Percentiles rank a stretch among this genome's conserved stretches.
These are phyloP conservation scores for Penicillium lividum DNA, from an alignment of 495 filamentous ascomycete species.

Conservation along the genomic window DNA sequence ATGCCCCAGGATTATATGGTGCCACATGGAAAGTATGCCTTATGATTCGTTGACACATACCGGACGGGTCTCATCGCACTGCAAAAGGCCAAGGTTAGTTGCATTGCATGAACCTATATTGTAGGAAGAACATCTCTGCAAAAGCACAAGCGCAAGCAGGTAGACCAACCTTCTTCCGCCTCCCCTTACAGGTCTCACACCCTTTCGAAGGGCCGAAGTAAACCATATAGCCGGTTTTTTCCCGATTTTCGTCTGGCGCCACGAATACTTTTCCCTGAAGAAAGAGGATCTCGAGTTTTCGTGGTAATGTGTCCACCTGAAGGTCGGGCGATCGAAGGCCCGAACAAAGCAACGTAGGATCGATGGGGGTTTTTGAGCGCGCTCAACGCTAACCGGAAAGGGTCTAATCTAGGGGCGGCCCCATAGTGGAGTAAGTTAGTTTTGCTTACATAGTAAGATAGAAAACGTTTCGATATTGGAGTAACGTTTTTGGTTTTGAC, in stretches of 20 bases:
- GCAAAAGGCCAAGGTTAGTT: not conserved
- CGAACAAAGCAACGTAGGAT: not conserved
- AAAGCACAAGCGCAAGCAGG: not conserved
- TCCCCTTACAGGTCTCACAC: constrained; percentile 32
- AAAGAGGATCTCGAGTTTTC: not conserved
- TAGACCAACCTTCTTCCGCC: constrained; percentile 33
- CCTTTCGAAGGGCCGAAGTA: constrained; percentile 34
- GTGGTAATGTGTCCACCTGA: not conserved
- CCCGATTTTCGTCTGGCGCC: not conserved
- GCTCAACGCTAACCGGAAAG: not conserved
- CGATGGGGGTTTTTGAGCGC: not conserved
- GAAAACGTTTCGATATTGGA: not conserved
- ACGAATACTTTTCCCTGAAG: not conserved
- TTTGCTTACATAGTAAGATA: not conserved
- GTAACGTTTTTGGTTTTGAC: too few relatives aligned
- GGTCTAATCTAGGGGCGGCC: not conserved
- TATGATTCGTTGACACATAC: constrained; percentile 18
- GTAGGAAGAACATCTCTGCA: not conserved
- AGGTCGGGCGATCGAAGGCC: not conserved
- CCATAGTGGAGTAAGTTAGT: not conserved
- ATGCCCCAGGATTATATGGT: not conserved
- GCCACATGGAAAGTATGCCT: not conserved
- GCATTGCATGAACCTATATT: not conserved
- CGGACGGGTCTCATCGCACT: constrained; percentile 36
- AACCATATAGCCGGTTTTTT: constrained; percentile 21